Conservation (phyloP, 805 yeast genomes). For the Sugiyamaella smithiae region DNA sequence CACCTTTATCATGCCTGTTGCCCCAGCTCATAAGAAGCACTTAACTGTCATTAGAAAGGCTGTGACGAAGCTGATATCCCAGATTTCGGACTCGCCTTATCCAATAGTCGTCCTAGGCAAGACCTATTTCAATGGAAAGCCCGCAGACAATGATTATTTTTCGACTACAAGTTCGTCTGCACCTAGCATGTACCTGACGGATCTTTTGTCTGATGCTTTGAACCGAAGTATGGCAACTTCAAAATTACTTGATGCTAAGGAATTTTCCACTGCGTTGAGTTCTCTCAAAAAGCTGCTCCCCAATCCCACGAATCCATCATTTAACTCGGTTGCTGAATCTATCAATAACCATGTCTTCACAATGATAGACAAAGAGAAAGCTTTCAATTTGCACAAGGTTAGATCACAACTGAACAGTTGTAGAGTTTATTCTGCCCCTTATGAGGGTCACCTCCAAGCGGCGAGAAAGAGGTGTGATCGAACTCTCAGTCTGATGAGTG, state of each 20-base stretch:
- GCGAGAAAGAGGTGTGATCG: conserved; percentile 14
- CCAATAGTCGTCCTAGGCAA: conserved; percentile 3
- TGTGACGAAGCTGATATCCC: conserved; percentile 16
- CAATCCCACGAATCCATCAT: conserved; percentile 8
- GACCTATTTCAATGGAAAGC: conserved; percentile 4
- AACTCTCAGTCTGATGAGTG: conserved; percentile 13
- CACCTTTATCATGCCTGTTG: conserved; percentile 11
- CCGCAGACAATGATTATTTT: background rate
- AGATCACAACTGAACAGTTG: conserved; percentile 13
- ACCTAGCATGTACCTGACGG: conserved; percentile 10
- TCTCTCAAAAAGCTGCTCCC: conserved; percentile 22
- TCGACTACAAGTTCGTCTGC: background rate
- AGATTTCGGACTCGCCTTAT: conserved; percentile 11
- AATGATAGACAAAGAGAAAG: conserved; percentile 16
- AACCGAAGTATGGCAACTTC: conserved; percentile 18
- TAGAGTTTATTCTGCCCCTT: conserved; percentile 16
- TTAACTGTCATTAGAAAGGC: conserved; percentile 18
- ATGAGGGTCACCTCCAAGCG: conserved; percentile 14
- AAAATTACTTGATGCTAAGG: conserved; percentile 21
- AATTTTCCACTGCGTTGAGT: conserved; percentile 19
- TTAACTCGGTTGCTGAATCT: conserved; percentile 10
- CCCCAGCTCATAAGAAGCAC: conserved; percentile 17
- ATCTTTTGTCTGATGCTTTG: conserved; percentile 17
- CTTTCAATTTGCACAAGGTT: conserved; percentile 8
- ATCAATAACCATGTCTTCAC: conserved; percentile 19